A percentile compares a stretch with the other conserved stretches of the same genome.
Conservation (phyloP, 2,329 filamentous ascomycete species). For the Trichoderma sp. region DNA sequence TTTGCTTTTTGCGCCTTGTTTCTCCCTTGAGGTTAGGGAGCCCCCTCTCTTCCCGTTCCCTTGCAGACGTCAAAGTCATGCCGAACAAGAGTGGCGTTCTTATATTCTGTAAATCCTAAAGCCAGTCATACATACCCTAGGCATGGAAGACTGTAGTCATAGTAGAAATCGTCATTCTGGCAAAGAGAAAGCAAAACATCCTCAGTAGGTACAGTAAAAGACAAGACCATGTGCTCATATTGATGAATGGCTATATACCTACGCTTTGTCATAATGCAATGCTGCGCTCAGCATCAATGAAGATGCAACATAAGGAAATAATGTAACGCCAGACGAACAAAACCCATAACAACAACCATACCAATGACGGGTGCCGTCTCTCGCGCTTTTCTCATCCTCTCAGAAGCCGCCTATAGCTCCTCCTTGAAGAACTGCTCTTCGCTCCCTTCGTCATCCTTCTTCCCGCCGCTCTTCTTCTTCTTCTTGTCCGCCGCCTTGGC, state of each 20-base stretch:
- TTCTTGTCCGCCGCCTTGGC: neutral
- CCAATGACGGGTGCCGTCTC: neutral
- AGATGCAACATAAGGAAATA: neutral
- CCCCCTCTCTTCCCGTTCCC: neutral
- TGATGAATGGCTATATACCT: neutral
- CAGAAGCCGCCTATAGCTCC: neutral
- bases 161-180: neutral
- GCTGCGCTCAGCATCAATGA: neutral
- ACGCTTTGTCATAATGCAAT: neutral
- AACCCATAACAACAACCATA: neutral
- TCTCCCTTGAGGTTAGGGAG: neutral
- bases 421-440: slow-evolving; percentile 17
- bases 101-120: neutral
- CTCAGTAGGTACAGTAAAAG: neutral
- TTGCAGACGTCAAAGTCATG: neutral
- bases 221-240: neutral
- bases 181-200: neutral
- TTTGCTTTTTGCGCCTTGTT: neutral
- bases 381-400: neutral
- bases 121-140: neutral
- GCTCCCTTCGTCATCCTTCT: slow-evolving; percentile 2
- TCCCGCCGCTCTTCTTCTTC: neutral
- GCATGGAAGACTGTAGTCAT: neutral
- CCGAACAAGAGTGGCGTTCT: neutral
- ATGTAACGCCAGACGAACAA: slow-evolving; percentile 2